Conservation (phyloP, 139 green algal genomes). For the Tetraselmis chui region DNA sequence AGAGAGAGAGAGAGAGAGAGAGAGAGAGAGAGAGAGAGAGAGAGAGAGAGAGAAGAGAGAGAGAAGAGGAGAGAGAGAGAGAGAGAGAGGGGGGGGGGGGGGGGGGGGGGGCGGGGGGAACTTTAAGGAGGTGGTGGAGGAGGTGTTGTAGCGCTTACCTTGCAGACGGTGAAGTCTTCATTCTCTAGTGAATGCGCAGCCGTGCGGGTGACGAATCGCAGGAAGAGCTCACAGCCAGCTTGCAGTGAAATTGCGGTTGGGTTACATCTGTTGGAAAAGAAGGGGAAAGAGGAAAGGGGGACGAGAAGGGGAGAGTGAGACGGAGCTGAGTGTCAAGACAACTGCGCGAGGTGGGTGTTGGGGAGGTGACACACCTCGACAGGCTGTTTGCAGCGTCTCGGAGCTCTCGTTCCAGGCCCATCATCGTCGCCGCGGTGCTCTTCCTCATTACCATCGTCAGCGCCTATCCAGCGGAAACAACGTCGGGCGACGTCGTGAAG, state of each 20-base stretch:
- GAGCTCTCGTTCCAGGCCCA: slow-evolving; percentile 82
- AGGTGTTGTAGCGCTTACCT: slow-evolving; percentile 31
- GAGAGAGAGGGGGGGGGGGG: too few relatives aligned
- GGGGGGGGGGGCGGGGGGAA: too few relatives aligned
- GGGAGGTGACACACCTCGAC: slow-evolving; percentile 37
- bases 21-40: too few relatives aligned
- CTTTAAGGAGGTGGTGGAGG: too few relatives aligned
- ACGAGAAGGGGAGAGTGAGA: not conserved
- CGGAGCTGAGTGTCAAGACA: not conserved
- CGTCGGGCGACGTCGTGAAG: not conserved
- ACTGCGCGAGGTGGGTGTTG: too few relatives aligned
- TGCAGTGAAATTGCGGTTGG: slow-evolving; percentile 80
- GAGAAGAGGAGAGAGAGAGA: too few relatives aligned
- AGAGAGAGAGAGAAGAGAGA: too few relatives aligned
- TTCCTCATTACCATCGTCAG: slow-evolving; percentile 72
- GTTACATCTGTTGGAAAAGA: slow-evolving; percentile 51
- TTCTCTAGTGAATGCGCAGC: slow-evolving; percentile 55
- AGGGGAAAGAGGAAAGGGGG: slow-evolving; percentile 3
- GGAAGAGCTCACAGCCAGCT: slow-evolving; percentile 89
- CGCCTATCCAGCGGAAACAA: too few relatives aligned
- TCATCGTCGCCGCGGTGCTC: slow-evolving; percentile 69
- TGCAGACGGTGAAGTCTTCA: slow-evolving; percentile 63
- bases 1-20: too few relatives aligned
- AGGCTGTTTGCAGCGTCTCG: slow-evolving; percentile 64
- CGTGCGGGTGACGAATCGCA: slow-evolving; percentile 86